These are phyloP conservation scores for Diospyros lotus DNA, from an alignment of 148 eudicot species.

Conservation along the genomic window DNA sequence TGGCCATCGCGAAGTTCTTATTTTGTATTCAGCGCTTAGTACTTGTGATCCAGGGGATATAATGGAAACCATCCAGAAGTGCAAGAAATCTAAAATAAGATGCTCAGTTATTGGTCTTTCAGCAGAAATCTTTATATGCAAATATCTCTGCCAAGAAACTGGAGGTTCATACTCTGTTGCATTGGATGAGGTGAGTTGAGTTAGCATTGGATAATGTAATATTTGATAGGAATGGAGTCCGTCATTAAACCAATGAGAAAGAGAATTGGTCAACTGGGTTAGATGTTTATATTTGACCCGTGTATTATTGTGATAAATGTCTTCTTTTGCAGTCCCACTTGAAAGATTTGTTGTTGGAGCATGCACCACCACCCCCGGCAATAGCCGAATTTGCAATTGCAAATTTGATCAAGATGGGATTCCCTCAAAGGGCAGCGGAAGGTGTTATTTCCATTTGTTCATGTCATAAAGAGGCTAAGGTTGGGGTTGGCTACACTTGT, in stretches of 20 bases:
- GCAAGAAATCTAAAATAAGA: slow-evolving; percentile 89
- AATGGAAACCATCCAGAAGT: slow-evolving; percentile 78
- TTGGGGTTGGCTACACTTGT: slow-evolving; percentile 94
- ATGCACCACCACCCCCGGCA: slow-evolving; percentile 98
- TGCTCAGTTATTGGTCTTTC: slow-evolving; percentile 87
- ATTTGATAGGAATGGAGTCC: neutral
- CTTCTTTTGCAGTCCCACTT: slow-evolving; percentile 62
- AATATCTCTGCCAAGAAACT: slow-evolving; percentile 84
- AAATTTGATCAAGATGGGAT: slow-evolving; percentile 93
- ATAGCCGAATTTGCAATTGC: slow-evolving; percentile 93
- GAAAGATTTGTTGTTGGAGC: slow-evolving; percentile 83
- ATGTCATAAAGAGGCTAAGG: slow-evolving; percentile 91
- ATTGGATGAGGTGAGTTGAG: slow-evolving; percentile 78
- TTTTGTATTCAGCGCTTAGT: slow-evolving; percentile 80
- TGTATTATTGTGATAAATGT: neutral
- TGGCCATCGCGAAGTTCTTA: slow-evolving; percentile 90
- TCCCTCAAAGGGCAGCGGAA: slow-evolving; percentile 94
- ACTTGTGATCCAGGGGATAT: slow-evolving; percentile 98
- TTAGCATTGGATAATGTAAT: neutral
- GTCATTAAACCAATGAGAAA: neutral
- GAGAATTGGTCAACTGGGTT: neutral
- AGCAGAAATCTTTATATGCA: slow-evolving; percentile 90
- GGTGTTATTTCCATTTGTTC: slow-evolving; percentile 86
- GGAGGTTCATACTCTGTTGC: slow-evolving; percentile 86
- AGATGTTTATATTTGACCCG: neutral